Conservation (phyloP, 305 asterid genomes). For the Nicotiana rustica region DNA sequence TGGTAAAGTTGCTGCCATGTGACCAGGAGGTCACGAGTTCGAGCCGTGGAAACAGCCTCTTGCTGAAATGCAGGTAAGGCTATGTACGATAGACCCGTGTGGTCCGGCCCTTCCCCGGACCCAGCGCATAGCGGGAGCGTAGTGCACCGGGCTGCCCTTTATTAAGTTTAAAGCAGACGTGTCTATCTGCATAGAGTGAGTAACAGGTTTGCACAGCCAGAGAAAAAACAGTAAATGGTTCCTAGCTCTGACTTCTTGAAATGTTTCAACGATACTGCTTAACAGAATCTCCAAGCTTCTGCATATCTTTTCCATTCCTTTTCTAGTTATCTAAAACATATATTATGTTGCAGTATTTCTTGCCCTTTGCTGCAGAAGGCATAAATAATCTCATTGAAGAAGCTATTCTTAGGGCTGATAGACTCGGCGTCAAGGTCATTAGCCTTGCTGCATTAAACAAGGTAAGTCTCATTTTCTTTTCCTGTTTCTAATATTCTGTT, state of each 20-base stretch:
- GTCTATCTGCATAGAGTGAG: background rate
- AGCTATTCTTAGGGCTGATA: slow-evolving; percentile 87
- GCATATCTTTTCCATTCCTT: background rate
- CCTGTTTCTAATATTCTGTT: background rate
- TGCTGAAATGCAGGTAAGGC: too few species aligned
- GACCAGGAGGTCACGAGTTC: too few species aligned
- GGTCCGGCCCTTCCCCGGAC: too few species aligned
- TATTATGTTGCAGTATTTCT: slow-evolving; percentile 75
- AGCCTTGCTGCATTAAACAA: slow-evolving; percentile 95
- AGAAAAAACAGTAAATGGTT: background rate
- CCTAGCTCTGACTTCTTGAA: background rate
- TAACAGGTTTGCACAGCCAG: background rate
- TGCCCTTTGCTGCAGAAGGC: slow-evolving; percentile 85
- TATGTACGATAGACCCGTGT: too few species aligned
- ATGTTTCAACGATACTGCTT: background rate
- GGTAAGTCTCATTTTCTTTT: slow-evolving; percentile 49
- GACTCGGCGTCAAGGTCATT: slow-evolving; percentile 83
- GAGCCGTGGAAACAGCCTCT: too few species aligned
- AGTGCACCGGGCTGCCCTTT: too few species aligned
- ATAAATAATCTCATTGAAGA: slow-evolving; percentile 87
- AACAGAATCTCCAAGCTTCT: background rate
- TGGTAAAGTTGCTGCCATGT: too few species aligned
- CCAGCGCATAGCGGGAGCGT: too few species aligned
- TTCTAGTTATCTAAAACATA: slow-evolving; percentile 13
- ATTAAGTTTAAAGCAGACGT: background rate